Base-by-base conservation (phyloP, 805 yeast genomes). In the Starmerella geochares region DNA sequence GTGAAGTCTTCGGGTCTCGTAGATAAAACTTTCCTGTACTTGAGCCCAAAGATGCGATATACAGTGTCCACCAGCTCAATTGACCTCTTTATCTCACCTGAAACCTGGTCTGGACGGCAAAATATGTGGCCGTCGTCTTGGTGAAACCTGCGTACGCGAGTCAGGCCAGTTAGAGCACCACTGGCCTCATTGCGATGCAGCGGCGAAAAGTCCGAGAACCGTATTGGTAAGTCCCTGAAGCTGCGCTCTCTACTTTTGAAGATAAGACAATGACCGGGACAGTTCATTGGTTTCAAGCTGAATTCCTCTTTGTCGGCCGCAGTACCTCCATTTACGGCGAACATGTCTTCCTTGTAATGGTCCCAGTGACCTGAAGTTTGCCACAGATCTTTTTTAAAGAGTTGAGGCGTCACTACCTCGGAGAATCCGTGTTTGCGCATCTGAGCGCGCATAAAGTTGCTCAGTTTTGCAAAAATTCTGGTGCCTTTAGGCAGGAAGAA, bases 111-210 rank as follows among this genome's bases (percentile, higher is more conserved):
- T 31, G 75, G 72, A 1, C 81, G 77, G 63, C 98, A 92, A 65
- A 92, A 92, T 24, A 92, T 88, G 60, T 92, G 98, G 7, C 96
- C 97, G 65, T 92, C 98, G 65, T 92, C 98, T 68, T 92, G 98
- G 66, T 92, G 98, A 68, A 92, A 92, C 55, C 95, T 72, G 51
- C 98, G 76, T 3, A 92, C 96, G 50, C 98, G 73, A 0, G 97
- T 92, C 32, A 92, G 70, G 0, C 98, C 98, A 6, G 90, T 76
- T 19, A 92, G 73, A 1, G 97, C 94, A 2, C 98, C 98, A 50
- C 94, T 81, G 24, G 94, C 81, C 66, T 92, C 98, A 62, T 92
- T 92, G 61, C 98, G 74, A 65, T 92, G 98, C 52, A 92, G 69
- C 1, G 95, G 86, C 21, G 94, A 82, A 68, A 90, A 90, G 65